phyloP scores from a whole-genome alignment of 2,329 filamentous ascomycete genomes.

The Clonostachys byssicola region DNA sequence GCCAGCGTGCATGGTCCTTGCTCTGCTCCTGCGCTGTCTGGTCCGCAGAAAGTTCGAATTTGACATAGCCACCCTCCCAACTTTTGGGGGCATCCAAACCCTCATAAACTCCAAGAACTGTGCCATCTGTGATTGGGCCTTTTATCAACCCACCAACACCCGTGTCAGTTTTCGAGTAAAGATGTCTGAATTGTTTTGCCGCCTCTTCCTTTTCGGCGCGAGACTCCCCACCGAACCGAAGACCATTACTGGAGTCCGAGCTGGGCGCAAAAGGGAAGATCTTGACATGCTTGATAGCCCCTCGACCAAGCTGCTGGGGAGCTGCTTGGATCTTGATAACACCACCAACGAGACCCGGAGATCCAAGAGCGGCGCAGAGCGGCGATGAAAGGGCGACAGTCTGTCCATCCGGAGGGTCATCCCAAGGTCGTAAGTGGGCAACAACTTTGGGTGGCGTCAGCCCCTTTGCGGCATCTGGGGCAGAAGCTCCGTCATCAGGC shows the following conservation, averaged over 20 bases:
- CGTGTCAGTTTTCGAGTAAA: conserved; percentile 56
- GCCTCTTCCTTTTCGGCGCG: conserved; percentile 78
- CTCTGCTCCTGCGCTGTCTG: conserved; percentile 27
- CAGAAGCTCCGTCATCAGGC: conserved; percentile 60
- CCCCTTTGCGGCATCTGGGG: conserved; percentile 21
- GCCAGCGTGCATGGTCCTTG: conserved; percentile 60
- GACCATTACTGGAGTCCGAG: conserved; percentile 55
- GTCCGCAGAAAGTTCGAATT: conserved; percentile 55
- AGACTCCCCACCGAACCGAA: conserved; percentile 86
- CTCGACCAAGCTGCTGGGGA: conserved; percentile 64
- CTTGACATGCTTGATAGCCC: conserved; percentile 62
- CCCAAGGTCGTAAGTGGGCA: conserved; percentile 73
- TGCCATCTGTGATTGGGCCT: conserved; percentile 86
- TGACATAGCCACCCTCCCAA: conserved; percentile 82
- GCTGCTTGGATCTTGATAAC: conserved; percentile 86
- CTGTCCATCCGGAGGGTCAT: conserved; percentile 78
- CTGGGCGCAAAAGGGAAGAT: conserved; percentile 72
- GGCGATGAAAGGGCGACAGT: conserved; percentile 75
- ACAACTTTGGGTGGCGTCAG: conserved; percentile 57
- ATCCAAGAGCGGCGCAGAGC: conserved; percentile 71
- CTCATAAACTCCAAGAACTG: conserved; percentile 61
- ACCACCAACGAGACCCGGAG: conserved; percentile 73
- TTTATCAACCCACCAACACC: conserved; percentile 62
- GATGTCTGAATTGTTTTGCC: conserved; percentile 63
- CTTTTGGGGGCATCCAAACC: conserved; percentile 49